Evolutionary conservation across 768 basidiomycete species (phyloP).

Genomic region (Porphyrellus cyaneotinctus): DNA sequence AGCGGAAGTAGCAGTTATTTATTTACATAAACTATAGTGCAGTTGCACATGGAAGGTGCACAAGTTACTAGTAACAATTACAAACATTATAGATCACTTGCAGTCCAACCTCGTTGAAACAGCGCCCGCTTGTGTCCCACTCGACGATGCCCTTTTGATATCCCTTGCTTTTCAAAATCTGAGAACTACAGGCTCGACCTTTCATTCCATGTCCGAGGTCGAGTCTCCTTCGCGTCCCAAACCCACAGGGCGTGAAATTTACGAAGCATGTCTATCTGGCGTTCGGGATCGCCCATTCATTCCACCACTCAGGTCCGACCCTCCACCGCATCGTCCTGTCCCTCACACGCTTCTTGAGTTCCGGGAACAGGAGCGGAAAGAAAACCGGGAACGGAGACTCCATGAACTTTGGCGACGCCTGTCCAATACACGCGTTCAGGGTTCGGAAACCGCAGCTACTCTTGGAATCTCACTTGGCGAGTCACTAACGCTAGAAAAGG

Average conservation of each 20-base stretch:
- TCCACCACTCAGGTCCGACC: constrained; percentile 57
- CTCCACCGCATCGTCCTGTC: constrained; percentile 35
- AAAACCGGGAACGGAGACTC: constrained; percentile 56
- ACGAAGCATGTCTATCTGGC: constrained; percentile 49
- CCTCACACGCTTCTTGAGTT: constrained; percentile 60
- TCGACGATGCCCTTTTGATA: constrained; percentile 30
- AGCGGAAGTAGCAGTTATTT: constrained; percentile 20
- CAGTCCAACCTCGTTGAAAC: constrained; percentile 18
- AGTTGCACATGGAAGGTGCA: constrained; percentile 20
- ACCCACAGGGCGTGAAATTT: constrained; percentile 47
- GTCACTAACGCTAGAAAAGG: constrained; percentile 47
- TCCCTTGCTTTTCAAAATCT: constrained; percentile 7
- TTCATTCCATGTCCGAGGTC: constrained; percentile 27
- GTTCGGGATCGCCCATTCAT: constrained; percentile 53
- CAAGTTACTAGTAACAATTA: constrained; percentile 24
- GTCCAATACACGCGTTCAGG: constrained; percentile 30
- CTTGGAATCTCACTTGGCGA: constrained; percentile 14
- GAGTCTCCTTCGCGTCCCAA: constrained; percentile 19
- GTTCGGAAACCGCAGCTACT: constrained; percentile 21
- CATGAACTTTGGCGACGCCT: constrained; percentile 63
- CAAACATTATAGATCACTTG: constrained; percentile 31
- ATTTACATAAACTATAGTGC: constrained; percentile 30
- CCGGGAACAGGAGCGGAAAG: constrained; percentile 57
- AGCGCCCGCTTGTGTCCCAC: constrained; percentile 6
- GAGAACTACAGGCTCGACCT: constrained; percentile 17